phyloP scores from a whole-genome alignment of 2,329 filamentous ascomycete genomes.

The Aspergillus caelatus region DNA sequence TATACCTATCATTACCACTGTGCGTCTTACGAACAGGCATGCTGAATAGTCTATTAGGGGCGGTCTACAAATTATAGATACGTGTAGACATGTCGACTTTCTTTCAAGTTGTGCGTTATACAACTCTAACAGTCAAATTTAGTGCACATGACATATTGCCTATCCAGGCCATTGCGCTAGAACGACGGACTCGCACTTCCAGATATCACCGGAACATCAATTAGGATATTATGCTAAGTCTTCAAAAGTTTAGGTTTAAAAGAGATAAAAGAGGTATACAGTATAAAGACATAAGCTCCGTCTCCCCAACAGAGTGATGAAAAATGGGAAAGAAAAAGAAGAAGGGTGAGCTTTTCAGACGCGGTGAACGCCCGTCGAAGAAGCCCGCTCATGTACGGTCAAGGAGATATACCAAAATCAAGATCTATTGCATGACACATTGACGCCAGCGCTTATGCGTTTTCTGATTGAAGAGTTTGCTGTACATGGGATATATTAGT shows the following conservation, averaged over 20 bases:
- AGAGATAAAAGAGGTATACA: constrained; percentile 31
- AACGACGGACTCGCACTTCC: neutral
- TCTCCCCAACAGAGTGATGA: constrained; percentile 21
- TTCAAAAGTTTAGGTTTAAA: constrained; percentile 26
- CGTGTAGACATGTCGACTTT: neutral
- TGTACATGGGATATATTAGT: constrained; percentile 23
- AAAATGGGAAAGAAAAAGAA: constrained; percentile 23
- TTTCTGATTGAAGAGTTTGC: constrained; percentile 50
- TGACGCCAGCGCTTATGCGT: constrained; percentile 39
- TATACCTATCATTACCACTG: neutral
- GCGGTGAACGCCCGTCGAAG: constrained; percentile 5
- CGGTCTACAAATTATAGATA: neutral
- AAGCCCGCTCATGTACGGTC: constrained; percentile 19
- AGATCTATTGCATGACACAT: constrained; percentile 35
- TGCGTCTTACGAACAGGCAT: neutral
- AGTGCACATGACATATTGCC: neutral
- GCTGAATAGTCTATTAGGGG: neutral
- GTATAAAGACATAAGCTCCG: constrained; percentile 40
- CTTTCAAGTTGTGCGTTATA: neutral
- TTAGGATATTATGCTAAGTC: constrained; percentile 39
- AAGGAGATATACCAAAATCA: constrained; percentile 31
- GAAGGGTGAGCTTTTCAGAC: constrained; percentile 21
- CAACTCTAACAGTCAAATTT: neutral
- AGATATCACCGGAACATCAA: constrained; percentile 17
- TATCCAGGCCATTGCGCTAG: neutral